Evolutionary conservation across 345 rosid genomes (phyloP).

Genomic region (Viola odorata): DNA sequence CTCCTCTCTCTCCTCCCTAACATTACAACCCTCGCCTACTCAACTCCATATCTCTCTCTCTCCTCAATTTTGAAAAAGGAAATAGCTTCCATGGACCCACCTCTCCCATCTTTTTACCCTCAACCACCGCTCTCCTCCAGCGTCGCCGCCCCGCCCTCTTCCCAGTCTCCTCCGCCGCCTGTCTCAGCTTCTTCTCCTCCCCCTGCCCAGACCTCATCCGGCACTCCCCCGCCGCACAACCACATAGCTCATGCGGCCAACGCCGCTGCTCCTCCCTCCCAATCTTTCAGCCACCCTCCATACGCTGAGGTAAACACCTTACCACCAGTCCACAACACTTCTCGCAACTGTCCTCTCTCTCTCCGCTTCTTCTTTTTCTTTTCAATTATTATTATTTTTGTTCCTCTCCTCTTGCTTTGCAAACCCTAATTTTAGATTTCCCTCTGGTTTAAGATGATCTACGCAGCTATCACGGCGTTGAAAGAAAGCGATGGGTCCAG

Average conservation of each 20-base stretch:
- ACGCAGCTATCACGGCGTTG: conserved; percentile 56
- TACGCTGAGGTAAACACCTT: conserved; percentile 20
- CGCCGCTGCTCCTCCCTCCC: conserved; percentile 9
- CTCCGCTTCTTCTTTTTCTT: not conserved
- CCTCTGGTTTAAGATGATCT: conserved; percentile 49
- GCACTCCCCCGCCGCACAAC: conserved; percentile 4
- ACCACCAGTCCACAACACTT: too few relatives aligned
- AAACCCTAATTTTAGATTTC: not conserved
- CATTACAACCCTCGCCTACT: not conserved
- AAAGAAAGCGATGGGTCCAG: conserved; percentile 76
- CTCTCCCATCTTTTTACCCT: not conserved
- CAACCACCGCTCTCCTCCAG: not conserved
- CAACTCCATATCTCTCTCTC: not conserved
- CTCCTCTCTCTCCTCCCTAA: not conserved
- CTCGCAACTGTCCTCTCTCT: too few relatives aligned
- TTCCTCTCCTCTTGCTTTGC: conserved; percentile 1
- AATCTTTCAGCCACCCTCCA: conserved; percentile 9
- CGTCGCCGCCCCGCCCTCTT: not conserved
- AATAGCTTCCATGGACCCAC: conserved; percentile 18
- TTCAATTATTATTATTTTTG: not conserved
- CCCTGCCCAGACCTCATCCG: not conserved
- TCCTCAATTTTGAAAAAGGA: not conserved
- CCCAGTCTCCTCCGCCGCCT: not conserved
- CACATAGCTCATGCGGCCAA: conserved; percentile 11
- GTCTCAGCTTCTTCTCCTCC: not conserved